A percentile compares a stretch with the other conserved stretches of the same genome.
Evolutionary conservation across 306 rosid genomes (phyloP).

Genomic region (Acacia crassicarpa): DNA sequence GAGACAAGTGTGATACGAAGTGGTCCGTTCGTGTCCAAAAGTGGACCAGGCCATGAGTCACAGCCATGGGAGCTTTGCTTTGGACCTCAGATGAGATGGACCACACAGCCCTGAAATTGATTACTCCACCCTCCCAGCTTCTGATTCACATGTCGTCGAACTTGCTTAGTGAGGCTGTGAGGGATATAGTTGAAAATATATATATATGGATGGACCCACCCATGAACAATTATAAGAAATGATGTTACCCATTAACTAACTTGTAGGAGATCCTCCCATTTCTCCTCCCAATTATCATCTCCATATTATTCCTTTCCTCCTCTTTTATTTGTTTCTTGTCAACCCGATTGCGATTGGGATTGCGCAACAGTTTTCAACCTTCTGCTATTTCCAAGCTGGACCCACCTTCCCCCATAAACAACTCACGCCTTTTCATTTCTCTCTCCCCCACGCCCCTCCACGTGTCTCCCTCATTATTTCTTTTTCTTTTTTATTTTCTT

Average conservation of each 20-base stretch:
- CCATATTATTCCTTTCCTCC: conserved; percentile 28
- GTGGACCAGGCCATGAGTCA: conserved; percentile 49
- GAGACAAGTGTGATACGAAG: conserved; percentile 24
- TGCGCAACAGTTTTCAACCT: conserved; percentile 13
- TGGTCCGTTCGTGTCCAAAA: conserved; percentile 43
- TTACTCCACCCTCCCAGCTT: conserved; percentile 41
- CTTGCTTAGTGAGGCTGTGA: not conserved
- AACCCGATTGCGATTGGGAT: conserved; percentile 8
- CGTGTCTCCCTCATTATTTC: not conserved
- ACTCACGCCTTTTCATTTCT: not conserved
- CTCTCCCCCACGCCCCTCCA: not conserved
- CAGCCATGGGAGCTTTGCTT: conserved; percentile 17
- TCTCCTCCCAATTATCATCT: conserved; percentile 20
- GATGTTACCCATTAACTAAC: conserved; percentile 49
- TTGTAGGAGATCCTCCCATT: conserved; percentile 10
- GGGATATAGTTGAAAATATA: conserved; percentile 13
- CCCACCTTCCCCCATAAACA: conserved; percentile 8
- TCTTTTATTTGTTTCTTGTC: conserved; percentile 19
- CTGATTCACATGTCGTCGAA: conserved; percentile 18
- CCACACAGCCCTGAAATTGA: conserved; percentile 45
- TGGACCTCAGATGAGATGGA: conserved; percentile 23
- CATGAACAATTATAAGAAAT: conserved; percentile 45
- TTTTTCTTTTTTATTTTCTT: not conserved
- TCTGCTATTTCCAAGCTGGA: conserved; percentile 1
- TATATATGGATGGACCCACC: conserved; percentile 32